Percentiles rank a stretch among this genome's conserved stretches.
Evolutionary conservation across 1,284 basidiomycete species (phyloP).

Genomic region (Agroathelia rolfsii): DNA sequence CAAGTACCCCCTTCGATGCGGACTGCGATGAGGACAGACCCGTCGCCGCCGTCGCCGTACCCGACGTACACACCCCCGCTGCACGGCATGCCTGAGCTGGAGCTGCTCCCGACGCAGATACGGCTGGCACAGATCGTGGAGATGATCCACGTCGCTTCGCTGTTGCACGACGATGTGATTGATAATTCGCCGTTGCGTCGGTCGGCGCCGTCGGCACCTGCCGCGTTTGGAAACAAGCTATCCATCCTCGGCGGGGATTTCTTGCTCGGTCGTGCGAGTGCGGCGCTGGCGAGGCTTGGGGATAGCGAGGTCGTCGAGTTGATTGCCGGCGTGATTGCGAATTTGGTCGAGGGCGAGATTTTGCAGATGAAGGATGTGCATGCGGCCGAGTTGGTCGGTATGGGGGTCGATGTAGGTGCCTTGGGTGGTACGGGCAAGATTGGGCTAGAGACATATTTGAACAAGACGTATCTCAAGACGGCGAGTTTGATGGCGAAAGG

Average conservation of each 20-base stretch:
- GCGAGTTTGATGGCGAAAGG: slow-evolving; percentile 70
- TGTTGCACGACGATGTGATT: slow-evolving; percentile 74
- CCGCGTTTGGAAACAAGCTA: slow-evolving; percentile 67
- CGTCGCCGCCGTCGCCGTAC: too few species aligned
- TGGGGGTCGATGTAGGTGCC: slow-evolving; percentile 12
- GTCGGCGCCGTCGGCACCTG: slow-evolving; percentile 50
- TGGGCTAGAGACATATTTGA: slow-evolving; percentile 45
- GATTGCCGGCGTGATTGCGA: slow-evolving; percentile 63
- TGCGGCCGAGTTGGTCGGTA: slow-evolving; percentile 21
- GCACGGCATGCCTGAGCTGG: too few species aligned
- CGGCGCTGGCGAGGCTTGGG: slow-evolving; percentile 56
- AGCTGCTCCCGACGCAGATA: slow-evolving; percentile 64
- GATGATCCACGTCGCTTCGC: slow-evolving; percentile 75
- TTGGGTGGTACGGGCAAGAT: slow-evolving; percentile 16
- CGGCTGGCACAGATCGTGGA: slow-evolving; percentile 72
- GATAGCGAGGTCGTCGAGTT: slow-evolving; percentile 66
- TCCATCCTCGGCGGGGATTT: slow-evolving; percentile 71
- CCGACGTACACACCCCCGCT: too few species aligned
- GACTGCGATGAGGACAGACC: too few species aligned
- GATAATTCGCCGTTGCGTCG: slow-evolving; percentile 55
- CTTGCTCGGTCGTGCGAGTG: slow-evolving; percentile 59
- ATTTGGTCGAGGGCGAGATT: slow-evolving; percentile 75
- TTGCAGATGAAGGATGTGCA: slow-evolving; percentile 49
- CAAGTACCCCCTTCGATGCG: slow-evolving; percentile 28
- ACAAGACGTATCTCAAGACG: slow-evolving; percentile 74